Evolutionary conservation across 139 green algal genomes (phyloP), one percentile per base, ranked within the genome.

Genomic region (Chlorella sp.): DNA sequence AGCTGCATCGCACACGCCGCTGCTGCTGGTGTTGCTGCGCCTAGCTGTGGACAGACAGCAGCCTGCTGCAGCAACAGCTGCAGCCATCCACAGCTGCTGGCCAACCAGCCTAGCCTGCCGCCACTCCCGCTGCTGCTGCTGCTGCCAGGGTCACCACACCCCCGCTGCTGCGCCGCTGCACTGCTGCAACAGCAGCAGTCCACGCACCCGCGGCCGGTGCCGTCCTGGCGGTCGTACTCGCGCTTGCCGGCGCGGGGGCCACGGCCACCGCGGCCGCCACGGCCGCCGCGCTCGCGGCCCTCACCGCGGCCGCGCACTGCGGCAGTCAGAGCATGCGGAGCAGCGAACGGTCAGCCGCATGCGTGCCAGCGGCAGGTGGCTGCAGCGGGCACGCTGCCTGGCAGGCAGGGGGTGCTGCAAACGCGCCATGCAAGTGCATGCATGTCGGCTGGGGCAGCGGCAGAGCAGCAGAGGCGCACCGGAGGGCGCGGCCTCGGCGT

Each of bases 141-240:
- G 12, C 65, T 1, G 16, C 32, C n/a, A 12, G 9, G 9, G 16
- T 34, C 68, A 18, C 63, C 63, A 74, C 44, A 9, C 44, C 9
- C 44, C 44, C 44, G 21, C 70, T 25, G 25, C 36, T n/a, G 28
- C 5, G 4, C 32, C 57, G 38, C 39, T 36, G 7, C 12, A 23
- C 70, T 30, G 23, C 11, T 25, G 39, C 20, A 36, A 7, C 18
- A 11, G 38, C 70, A 60, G 51, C 51, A 15, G 18, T 60, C 2
- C 25, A 79, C 93, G 92, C 84, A 97, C 94, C 92, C 93, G 34
- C 95, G 88, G 78, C 95, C 95, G 75, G 92, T 96, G 85, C 89
- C 94, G 82, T 96, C 94, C 74, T 94, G 93, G 82, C 95, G 92
- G 72, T 98, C 95, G 41, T 94, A 98, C 57, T 96, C 92, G 65